phyloP scores from a whole-genome alignment of 306 rosid genomes.

The Nissolia schottii region DNA sequence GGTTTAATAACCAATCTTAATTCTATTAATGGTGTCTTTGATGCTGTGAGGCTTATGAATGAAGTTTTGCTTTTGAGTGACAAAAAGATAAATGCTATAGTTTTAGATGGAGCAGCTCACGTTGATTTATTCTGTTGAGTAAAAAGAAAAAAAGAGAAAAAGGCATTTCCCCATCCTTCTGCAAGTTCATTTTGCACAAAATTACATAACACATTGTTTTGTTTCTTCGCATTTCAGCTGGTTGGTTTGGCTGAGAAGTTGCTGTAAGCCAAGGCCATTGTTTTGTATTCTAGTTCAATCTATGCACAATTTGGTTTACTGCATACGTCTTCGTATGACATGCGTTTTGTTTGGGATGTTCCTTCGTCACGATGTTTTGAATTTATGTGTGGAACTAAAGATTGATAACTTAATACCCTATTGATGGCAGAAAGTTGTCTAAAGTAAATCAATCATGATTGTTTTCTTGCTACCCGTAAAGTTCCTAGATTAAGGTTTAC shows the following conservation, averaged over 20 bases:
- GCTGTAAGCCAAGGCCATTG: background rate
- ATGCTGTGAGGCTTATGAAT: background rate
- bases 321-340: background rate
- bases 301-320: background rate
- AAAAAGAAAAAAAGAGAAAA: background rate
- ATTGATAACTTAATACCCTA: background rate
- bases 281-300: background rate
- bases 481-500: background rate
- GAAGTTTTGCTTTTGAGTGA: background rate
- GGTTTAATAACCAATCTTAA: background rate
- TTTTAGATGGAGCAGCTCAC: background rate
- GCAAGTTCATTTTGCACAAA: background rate
- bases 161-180: background rate
- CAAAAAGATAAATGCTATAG: background rate
- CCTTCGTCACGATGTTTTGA: background rate
- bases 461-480: background rate
- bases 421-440: background rate
- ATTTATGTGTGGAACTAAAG: background rate
- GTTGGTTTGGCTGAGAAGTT: slow-evolving; percentile 1
- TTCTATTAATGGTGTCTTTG: background rate
- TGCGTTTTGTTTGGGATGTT: background rate
- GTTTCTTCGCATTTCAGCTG: background rate
- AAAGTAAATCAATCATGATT: background rate
- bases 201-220: background rate
- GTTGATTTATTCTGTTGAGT: background rate